Evolutionary conservation across 345 rosid species (phyloP).

Genomic region (Angophora floribunda): DNA sequence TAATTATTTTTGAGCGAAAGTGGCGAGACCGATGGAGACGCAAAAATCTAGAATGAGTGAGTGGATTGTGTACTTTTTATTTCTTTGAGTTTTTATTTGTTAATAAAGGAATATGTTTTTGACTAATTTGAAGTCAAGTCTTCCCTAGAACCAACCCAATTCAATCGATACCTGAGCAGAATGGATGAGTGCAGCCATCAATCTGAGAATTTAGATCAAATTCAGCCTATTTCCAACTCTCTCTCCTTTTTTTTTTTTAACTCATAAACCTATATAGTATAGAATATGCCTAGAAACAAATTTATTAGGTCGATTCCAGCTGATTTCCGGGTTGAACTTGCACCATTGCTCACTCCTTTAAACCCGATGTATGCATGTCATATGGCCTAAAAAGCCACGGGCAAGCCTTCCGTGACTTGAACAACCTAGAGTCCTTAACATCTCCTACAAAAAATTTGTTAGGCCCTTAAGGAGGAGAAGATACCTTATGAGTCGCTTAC

Average conservation of each 20-base stretch:
- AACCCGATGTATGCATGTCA: not conserved
- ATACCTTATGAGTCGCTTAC: not conserved
- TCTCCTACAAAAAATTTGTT: not conserved
- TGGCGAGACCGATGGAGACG: not conserved
- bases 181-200: not conserved
- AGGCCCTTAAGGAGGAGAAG: not conserved
- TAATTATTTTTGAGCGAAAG: not conserved
- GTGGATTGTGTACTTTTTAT: not conserved
- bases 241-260: not conserved
- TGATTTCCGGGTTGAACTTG: not conserved
- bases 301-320: not conserved
- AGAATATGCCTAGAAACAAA: not conserved
- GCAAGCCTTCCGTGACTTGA: not conserved
- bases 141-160: not conserved
- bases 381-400: not conserved
- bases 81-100: not conserved
- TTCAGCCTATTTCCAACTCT: not conserved
- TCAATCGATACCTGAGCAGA: not conserved
- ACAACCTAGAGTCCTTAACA: not conserved
- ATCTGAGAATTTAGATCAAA: not conserved
- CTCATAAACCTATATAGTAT: not conserved
- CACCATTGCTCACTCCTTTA: not conserved
- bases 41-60: not conserved
- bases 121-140: not conserved
- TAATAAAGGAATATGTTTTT: not conserved